A percentile compares a stretch with the other conserved stretches of the same genome.
These are phyloP conservation scores for Fagopyrum esculentum DNA, from an alignment of 148 eudicot species.

Conservation along the genomic window DNA sequence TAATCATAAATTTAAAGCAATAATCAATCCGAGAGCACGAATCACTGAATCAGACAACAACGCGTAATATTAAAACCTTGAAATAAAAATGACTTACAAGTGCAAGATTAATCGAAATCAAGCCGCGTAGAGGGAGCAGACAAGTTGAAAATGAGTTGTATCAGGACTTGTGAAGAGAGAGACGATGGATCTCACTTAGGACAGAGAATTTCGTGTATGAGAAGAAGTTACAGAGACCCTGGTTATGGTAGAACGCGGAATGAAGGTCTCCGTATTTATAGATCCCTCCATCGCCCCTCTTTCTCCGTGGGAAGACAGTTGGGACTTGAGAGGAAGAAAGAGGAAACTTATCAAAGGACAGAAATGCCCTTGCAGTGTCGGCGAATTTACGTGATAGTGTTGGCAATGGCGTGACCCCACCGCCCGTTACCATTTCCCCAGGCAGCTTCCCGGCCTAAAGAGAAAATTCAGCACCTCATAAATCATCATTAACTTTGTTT, in stretches of 20 bases:
- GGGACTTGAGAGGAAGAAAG: background rate
- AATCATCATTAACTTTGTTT: too few species aligned
- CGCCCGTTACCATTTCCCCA: background rate
- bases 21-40: background rate
- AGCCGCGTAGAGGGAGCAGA: background rate
- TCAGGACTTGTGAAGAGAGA: background rate
- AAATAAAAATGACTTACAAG: background rate
- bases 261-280: background rate
- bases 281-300: slow-evolving; percentile 2
- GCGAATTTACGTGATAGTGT: background rate
- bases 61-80: background rate
- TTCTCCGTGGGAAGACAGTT: slow-evolving; percentile 10
- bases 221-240: background rate
- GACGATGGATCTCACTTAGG: background rate
- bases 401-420: slow-evolving; percentile 9
- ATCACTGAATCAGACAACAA: background rate
- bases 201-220: background rate
- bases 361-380: background rate
- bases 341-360: background rate
- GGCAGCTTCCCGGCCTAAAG: background rate
- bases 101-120: background rate
- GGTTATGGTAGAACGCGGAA: background rate
- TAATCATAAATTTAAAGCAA: background rate
- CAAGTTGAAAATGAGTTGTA: slow-evolving; percentile 1
- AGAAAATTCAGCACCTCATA: background rate